phyloP scores from a whole-genome alignment of 1,139 yeast species.

The Saccharomyces hybrid region DNA sequence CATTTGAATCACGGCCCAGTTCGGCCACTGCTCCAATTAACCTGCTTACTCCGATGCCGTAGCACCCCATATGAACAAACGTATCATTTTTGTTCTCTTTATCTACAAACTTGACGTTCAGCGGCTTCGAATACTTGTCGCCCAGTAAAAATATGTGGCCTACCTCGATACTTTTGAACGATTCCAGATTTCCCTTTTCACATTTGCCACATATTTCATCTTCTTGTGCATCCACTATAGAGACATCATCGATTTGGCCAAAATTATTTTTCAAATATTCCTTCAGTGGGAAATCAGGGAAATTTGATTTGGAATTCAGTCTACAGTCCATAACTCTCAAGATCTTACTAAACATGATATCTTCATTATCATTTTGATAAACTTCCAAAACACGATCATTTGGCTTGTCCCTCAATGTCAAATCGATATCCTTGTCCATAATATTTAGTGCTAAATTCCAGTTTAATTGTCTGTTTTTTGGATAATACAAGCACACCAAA shows the following conservation, averaged over 20 bases:
- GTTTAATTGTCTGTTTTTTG: slow-evolving; percentile 45
- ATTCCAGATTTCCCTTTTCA: slow-evolving; percentile 44
- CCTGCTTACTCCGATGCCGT: slow-evolving; percentile 89
- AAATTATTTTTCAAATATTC: slow-evolving; percentile 53
- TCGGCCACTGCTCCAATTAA: slow-evolving; percentile 83
- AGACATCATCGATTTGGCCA: slow-evolving; percentile 53
- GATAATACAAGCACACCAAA: slow-evolving; percentile 60
- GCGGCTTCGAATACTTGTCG: slow-evolving; percentile 61
- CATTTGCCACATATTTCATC: slow-evolving; percentile 69
- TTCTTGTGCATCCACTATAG: slow-evolving; percentile 58
- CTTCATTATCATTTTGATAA: slow-evolving; percentile 33
- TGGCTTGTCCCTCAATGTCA: slow-evolving; percentile 17
- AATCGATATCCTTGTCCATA: slow-evolving; percentile 43
- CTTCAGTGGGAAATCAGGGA: slow-evolving; percentile 62
- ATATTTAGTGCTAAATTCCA: slow-evolving; percentile 43
- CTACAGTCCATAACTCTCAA: slow-evolving; percentile 66
- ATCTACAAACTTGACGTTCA: slow-evolving; percentile 48
- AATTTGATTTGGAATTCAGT: slow-evolving; percentile 47
- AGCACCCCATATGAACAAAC: slow-evolving; percentile 78
- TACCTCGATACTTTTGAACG: slow-evolving; percentile 69
- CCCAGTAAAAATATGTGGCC: slow-evolving; percentile 93
- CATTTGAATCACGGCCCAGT: slow-evolving; percentile 54
- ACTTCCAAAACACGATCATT: slow-evolving; percentile 34
- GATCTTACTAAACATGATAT: slow-evolving; percentile 42
- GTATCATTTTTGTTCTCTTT: slow-evolving; percentile 34